Conservation (phyloP, 1,284 basidiomycete genomes). For the Chiua sp. region DNA sequence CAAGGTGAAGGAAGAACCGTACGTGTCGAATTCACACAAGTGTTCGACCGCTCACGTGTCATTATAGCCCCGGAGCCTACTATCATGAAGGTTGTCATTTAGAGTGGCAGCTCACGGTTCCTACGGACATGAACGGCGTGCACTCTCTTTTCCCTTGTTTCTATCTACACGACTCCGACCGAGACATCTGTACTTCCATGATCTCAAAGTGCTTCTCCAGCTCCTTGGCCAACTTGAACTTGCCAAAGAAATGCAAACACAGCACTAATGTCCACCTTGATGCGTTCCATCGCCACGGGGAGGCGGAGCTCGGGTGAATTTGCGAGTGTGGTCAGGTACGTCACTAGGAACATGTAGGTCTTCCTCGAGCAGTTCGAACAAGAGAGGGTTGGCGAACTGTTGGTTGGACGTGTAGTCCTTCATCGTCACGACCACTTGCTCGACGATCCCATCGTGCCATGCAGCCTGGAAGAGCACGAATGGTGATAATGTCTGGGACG, state of each 20-base stretch:
- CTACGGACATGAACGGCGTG: slow-evolving; percentile 41
- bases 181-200: slow-evolving; percentile 72
- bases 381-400: slow-evolving; percentile 86
- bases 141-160: no score
- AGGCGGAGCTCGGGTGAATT: slow-evolving; percentile 89
- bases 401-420: slow-evolving; percentile 95
- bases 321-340: slow-evolving; percentile 89
- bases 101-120: slow-evolving; percentile 76
- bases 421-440: slow-evolving; percentile 94
- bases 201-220: slow-evolving; percentile 88
- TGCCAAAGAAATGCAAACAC: slow-evolving; percentile 83
- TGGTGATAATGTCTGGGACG: no score
- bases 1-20: slow-evolving; percentile 95
- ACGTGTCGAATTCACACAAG: slow-evolving; percentile 42
- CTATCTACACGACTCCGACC: not conserved
- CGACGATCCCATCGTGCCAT: slow-evolving; percentile 91
- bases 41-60: slow-evolving; percentile 11
- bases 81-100: slow-evolving; percentile 83
- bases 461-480: slow-evolving; percentile 84
- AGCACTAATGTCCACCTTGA: slow-evolving; percentile 82
- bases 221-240: slow-evolving; percentile 81
- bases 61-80: slow-evolving; percentile 72
- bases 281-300: slow-evolving; percentile 82
- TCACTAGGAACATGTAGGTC: slow-evolving; percentile 93
- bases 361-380: slow-evolving; percentile 93